Evolutionary conservation across 805 yeast species (phyloP).

Genomic region (Schizosaccharomyces octosporus): DNA sequence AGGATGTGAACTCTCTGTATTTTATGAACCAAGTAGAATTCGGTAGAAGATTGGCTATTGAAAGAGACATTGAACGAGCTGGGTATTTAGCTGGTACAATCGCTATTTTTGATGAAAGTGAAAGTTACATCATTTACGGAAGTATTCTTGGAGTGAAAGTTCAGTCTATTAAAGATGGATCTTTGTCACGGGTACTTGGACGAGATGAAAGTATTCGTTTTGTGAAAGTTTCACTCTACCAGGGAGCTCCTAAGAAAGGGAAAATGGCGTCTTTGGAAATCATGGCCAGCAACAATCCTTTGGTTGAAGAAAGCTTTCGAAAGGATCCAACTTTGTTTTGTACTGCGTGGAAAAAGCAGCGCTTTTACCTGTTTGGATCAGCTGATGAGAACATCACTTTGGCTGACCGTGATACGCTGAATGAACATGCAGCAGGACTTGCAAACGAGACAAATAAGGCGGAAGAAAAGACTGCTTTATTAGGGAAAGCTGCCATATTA

Average conservation of each 20-base stretch:
- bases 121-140: conserved; percentile 12
- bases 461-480: conserved; percentile 2
- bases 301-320: conserved; percentile 10
- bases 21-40: conserved; percentile 12
- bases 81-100: conserved; percentile 3
- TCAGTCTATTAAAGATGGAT: conserved; percentile 11
- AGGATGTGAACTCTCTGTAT: conserved; percentile 9
- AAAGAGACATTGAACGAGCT: conserved; percentile 8
- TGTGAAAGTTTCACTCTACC: conserved; percentile 12
- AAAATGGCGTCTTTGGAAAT: conserved; percentile 12
- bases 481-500: conserved; percentile 9
- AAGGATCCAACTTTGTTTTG: conserved; percentile 14
- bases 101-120: conserved; percentile 13
- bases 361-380: conserved; percentile 13
- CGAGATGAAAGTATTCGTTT: conserved; percentile 13
- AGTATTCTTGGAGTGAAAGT: conserved; percentile 14
- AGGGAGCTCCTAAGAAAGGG: conserved; percentile 11
- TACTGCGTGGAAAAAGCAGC: conserved; percentile 9
- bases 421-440: conserved; percentile 8
- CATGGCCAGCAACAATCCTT: conserved; percentile 14
- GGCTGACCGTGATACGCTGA: conserved; percentile 12
- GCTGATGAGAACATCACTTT: conserved; percentile 6
- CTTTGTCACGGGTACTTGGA: conserved; percentile 12
- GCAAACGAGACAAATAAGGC: conserved; percentile 1
- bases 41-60: conserved; percentile 11